Evolutionary conservation across 805 yeast genomes (phyloP).

Genomic region (Yarrowia sp.): DNA sequence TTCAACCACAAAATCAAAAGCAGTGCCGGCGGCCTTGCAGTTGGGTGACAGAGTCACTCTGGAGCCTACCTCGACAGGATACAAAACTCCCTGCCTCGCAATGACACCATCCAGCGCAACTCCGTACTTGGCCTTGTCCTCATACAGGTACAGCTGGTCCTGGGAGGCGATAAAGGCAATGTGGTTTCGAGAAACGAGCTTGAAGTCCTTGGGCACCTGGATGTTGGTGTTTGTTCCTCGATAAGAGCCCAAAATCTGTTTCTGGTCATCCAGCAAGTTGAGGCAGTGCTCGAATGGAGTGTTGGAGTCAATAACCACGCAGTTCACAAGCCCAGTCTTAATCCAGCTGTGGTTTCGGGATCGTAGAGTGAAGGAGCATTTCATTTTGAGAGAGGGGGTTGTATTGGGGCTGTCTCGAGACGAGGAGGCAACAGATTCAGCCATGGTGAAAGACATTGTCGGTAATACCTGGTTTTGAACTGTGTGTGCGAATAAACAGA

Average conservation of each 20-base stretch:
- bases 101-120: not conserved
- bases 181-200: slow-evolving; percentile 1
- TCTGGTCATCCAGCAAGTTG: not conserved
- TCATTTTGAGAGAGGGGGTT: not conserved
- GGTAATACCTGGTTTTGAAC: not conserved
- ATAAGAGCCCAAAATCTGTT: not conserved
- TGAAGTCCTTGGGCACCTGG: not conserved
- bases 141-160: not conserved
- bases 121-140: slow-evolving; percentile 16
- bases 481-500: not conserved
- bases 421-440: not conserved
- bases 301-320: not conserved
- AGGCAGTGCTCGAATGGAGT: not conserved
- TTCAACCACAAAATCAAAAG: not conserved
- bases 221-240: not conserved
- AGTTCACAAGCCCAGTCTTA: not conserved
- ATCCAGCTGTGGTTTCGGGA: not conserved
- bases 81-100: not conserved
- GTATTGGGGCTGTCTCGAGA: not conserved
- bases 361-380: not conserved
- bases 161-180: not conserved
- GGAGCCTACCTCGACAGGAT: not conserved
- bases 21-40: not conserved
- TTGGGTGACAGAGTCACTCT: not conserved
- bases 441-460: not conserved